Base-by-base conservation (phyloP, 352 stramenopile genomes). In the Globisporangium heterothallicum region DNA sequence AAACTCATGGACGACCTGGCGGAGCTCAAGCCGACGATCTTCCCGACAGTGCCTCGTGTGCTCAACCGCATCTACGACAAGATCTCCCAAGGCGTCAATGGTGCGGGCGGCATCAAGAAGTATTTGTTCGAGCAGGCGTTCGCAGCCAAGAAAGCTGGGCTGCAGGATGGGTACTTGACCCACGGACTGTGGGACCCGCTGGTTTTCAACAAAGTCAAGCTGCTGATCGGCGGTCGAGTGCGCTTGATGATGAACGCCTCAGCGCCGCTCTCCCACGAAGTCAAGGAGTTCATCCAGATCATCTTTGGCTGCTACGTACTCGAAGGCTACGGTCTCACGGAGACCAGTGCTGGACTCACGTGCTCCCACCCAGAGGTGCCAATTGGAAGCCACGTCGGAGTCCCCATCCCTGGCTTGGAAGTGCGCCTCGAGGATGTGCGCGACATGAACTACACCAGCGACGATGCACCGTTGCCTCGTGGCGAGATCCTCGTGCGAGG, bases 31-130 rank as follows among this genome's bases (percentile, higher is more conserved):
- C 94, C 92, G 0, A 98, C 92, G 2, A 65, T 97, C 2, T 94
- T 99, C 61, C 74, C 80, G 21, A 86, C 82, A 3, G 94, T 98
- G 41, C 95, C 95, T n/a, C 76, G 95, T 16, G 74, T 99, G 14
- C 68, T 98, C 41, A 98, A 98, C 61, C 94, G 96, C 61, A 92
- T 98, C 47, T 84, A 98, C 59, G 92, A 98, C 74, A 98, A 97
- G 56, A 84, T 96, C 59, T 84, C 81, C 41, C 66, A 78, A 25
- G 72, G 68, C 14, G 83, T 86, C 1, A 53, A 64, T n/a, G 66
- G 69, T 8, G 86, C 84, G 16, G 91, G 90, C 32, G 84, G 87
- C n/a, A 38, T 95, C 24, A 96, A 96, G 56, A 74, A 89, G 48
- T 88, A 84, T 42, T 59, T 98, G 30, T 97, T 98, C 58, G 59